Base-by-base conservation (phyloP, 768 basidiomycete genomes). In the Boletus rex-veris region DNA sequence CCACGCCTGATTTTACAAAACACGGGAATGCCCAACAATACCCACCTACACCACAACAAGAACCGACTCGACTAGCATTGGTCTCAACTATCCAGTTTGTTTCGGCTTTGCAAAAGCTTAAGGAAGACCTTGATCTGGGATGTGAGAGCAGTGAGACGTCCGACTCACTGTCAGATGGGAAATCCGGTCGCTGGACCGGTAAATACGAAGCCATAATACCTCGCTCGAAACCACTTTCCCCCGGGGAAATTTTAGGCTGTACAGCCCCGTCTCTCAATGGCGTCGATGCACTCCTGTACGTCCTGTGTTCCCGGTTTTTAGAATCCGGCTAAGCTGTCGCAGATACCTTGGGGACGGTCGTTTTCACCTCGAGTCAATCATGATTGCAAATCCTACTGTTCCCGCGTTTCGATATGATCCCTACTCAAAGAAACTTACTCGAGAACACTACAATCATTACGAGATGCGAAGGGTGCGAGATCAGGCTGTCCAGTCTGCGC, bases 11-110 rank as follows among this genome's bases (percentile, higher is more conserved):
- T 39, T 39, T 31, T 14, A 7, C 59, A 2, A 55, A 53, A 11
- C 56, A 42, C 9, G 53, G 48, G 28, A 48, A 51, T 11, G 36
- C 57, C 8, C 58, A 58, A 14, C 55, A 59, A 14, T 58, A 62
- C 35, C 54, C 64, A 10, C 43, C 59, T 4, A 58, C 65, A 16
- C 49, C 40, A 21, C 16, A 41, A 8, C 6, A 54, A 50, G 69
- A 72, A 42, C 69, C 71, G 6, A 97, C 93, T 16, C 80, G 87
- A 56, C 73, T 98, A 16, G 95, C 95, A 0, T 73, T 98, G 26
- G 97, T 99, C 0, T 98, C 95, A 0, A 99, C 97, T 0, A 98
- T 99, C 31, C 97, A 99, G 68, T 99, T 99, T 65, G 92, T 95
- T 19, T 86, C 95, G 7, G 92, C 96, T 11, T 76, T 98, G 11